Evolutionary conservation across 106 monocot species (phyloP), one percentile per base, ranked within the genome.

Genomic region (Amphibolis antarctica): DNA sequence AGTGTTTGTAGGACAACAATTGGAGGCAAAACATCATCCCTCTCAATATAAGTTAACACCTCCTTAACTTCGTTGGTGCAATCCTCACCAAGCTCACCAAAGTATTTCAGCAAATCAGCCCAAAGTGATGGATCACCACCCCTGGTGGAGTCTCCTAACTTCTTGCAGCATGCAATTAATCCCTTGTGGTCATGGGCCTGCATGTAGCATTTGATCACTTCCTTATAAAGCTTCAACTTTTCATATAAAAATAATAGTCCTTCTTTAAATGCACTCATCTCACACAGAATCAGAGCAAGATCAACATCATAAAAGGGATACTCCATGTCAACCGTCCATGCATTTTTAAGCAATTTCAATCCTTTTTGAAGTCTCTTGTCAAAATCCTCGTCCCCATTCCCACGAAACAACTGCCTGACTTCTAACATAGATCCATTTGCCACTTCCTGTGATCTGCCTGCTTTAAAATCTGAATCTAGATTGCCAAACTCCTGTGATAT

Each of bases 61-160:
- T 96, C 94, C 63, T 89, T 96, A 11, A 96, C 89, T 80, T 96
- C 89, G 78, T 89, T 89, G 17, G 94, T 81, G 62, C 94, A 96
- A 62, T 89, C 94, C 66, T 86, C 86, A 47, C 83, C 94, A 51
- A 96, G 75, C 43, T 96, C 94, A 62, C 86, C 83, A 74, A 96
- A 96, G 68, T 96, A 96, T 48, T 89, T 96, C 63, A 96, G 75
- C 21, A 89, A 51, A 78, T 96, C 89, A 52, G 64, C 81, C 79
- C 89, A 96, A 56, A 96, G 83, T 68, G 81, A 71, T 63, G 94
- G 94, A 60, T 96, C 94, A 15, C 94, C 89, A 0, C 89, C 94
- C 54, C 84, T 71, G 22, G 76, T 71, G 21, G 89, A 84, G 62
- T 96, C 84, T 24, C 89, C 89, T 43, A 96, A 79, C 65, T 79